Evolutionary conservation across 441 rosid species (phyloP), one percentile per base, ranked within the genome.

Genomic region (Populus tomentosa): DNA sequence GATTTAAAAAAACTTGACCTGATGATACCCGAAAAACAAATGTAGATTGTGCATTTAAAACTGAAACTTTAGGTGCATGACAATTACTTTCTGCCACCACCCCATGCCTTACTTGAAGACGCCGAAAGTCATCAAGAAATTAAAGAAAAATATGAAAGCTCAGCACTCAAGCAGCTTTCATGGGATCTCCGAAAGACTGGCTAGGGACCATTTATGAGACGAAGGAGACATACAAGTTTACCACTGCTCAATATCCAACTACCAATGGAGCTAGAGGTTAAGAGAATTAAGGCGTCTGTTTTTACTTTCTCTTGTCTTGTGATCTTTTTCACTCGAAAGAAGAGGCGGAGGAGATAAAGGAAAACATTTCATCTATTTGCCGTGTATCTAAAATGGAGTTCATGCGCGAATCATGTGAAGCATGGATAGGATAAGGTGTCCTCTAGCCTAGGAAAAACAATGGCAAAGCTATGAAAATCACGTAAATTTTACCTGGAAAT

Each of bases 241-340:
- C 8, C 40, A 26, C 36, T 59, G n/a, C 20, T 69, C 71, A n/a
- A 62, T 59, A 24, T 63, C 76, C 76, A 63, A 63, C 76, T 24
- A 18, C 59, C 76, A 24, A 23, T 36, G 32, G 56, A 42, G 24
- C 24, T 24, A 0, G 42, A 13, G 16, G 56, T 46, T 14, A 1
- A 46, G 1, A 46, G 18, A 46, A 46, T 13, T 14, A 46, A 46
- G 56, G 7, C 18, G 6, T 46, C 50, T 28, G 30, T 14, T 67
- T 67, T 32, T 66, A 66, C 38, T 42, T 69, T 72, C 21, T n/a
- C 9, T 14, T 36, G 32, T 32, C 13, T 21, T 61, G 33, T 6
- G 42, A 20, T 72, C 67, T 56, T 72, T 72, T 72, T 72, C 46
- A 56, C 30, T 72, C 5, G 33, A 72, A 56, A 72, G 67, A 53